Base-by-base conservation (phyloP, 129 eudicot species). In the Ambrosia artemisiifolia region DNA sequence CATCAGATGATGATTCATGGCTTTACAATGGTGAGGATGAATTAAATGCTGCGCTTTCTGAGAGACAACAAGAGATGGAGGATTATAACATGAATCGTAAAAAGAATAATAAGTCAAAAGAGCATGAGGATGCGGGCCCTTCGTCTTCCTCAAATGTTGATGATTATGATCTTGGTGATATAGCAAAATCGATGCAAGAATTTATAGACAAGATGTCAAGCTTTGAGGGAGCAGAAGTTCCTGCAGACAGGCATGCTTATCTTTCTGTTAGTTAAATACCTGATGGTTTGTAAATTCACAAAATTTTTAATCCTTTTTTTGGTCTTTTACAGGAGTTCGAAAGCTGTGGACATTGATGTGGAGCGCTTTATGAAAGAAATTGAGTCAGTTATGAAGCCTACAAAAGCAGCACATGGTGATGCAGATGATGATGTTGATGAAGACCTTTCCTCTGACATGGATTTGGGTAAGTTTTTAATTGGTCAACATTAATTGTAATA, bases 1-100 rank as follows among this genome's bases (percentile, higher is more conserved):
- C 91, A 63, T 94, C 93, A 43, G 97, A 94, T 80, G 96, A 87
- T 84, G 98, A 94, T 72, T 82, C 93, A 4, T 94, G 98, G 98
- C 95, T 94, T 47, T 94, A 94, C 73, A 79, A 81, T 70, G 97
- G 93, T 14, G 98, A 94, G 75, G 96, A 94, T 68, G 98, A 94
- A 78, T 65, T 94, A 74, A 86, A 83, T 82, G 87, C 89, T 82
- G 97, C 86, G 64, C 95, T 94, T 75, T 65, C 76, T 66, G 93
- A 90, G 79, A 84, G 96, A 69, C 89, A 94, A 73, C 79, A 80
- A 76, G 98, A 94, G 86, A 80, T 94, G 96, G 97, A 90, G 43
- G 40, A 79, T 65, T 90, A 76, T 35, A 62, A 88, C 55, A 35
- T 54, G 60, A 82, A 78, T 40, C 76, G 64, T 51, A 85, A 88